Base-by-base conservation (phyloP, 148 eudicot genomes). In the Rhododendron molle region DNA sequence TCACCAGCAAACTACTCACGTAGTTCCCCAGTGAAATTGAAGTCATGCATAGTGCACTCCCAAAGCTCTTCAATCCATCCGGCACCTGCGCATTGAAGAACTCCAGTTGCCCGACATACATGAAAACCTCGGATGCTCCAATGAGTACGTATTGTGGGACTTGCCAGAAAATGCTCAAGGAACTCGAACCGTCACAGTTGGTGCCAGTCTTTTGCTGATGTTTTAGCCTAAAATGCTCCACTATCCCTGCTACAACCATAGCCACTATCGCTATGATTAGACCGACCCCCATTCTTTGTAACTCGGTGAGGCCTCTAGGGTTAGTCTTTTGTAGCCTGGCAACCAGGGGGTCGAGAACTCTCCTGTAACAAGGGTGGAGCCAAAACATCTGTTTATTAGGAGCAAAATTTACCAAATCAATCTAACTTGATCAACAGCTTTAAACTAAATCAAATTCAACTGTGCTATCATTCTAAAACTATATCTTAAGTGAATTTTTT, bases 101-200 rank as follows among this genome's bases (percentile, higher is more conserved):
- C 79, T 94, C 97, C 58, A 94, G 46, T n/a, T 93, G 95, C 18
- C 93, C 98, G 0, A 94, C 98, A 32, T 91, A 91, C 98, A 94
- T 94, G 88, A 92, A 94, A 38, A 94, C 94, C 83, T 94, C 95
- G 0, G 98, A 94, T 21, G 93, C 94, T n/a, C 98, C 95, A 21
- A 94, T 85, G 0, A 94, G 87, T 77, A 88, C 90, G 49, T 92
- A 94, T 60, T 94, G 98, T 18, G 98, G 98, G 54, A 89, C 85
- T 85, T 94, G 98, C 95, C 95, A 94, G 15, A 92, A 88, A 4
- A 94, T 93, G 85, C 93, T 92, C 43, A 94, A 28, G 13, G 91
- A 86, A 83, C 94, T 93, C 2, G 91, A 86, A 36, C 85, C 84
- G 6, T 16, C 81, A 23, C 91, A 92, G 18, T 80, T 34, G 13